Conservation (phyloP, 108 stramenopile genomes). For the Cyclotella sp. region DNA sequence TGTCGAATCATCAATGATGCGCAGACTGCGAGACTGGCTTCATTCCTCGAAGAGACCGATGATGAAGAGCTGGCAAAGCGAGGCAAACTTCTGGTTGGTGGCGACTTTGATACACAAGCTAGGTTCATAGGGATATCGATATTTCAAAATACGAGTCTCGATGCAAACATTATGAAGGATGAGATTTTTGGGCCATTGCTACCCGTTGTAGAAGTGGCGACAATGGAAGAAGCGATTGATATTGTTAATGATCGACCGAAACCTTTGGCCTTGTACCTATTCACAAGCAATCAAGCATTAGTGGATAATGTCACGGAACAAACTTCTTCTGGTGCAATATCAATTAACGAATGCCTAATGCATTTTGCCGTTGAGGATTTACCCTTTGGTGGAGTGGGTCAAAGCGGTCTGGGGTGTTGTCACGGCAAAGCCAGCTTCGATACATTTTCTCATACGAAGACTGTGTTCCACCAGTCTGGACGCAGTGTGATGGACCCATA, state of each 20-base stretch:
- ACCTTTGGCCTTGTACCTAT: slow-evolving; percentile 87
- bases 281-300: slow-evolving; percentile 49
- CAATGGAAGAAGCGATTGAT: slow-evolving; percentile 64
- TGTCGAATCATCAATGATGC: slow-evolving; percentile 12
- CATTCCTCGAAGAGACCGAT: slow-evolving; percentile 53
- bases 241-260: slow-evolving; percentile 44
- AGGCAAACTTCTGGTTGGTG: slow-evolving; percentile 54
- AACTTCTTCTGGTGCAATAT: slow-evolving; percentile 63
- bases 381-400: slow-evolving; percentile 87
- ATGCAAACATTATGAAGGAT: slow-evolving; percentile 70
- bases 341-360: slow-evolving; percentile 72
- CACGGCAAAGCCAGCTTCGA: slow-evolving; percentile 78
- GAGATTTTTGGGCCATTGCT: slow-evolving; percentile 93
- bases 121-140: slow-evolving; percentile 72
- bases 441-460: slow-evolving; percentile 69
- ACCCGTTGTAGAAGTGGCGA: slow-evolving; percentile 67
- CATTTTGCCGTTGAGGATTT: slow-evolving; percentile 51
- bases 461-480: slow-evolving; percentile 3
- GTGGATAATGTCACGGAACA: slow-evolving; percentile 28
- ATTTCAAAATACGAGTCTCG: slow-evolving; percentile 57
- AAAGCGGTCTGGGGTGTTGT: slow-evolving; percentile 72
- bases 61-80: slow-evolving; percentile 16
- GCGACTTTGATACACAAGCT: slow-evolving; percentile 30
- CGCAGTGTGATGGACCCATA: not conserved
- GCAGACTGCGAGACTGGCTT: not conserved